These are phyloP conservation scores for Naganishia liquefaciens DNA, from an alignment of 1,284 basidiomycete species.

Conservation along the genomic window DNA sequence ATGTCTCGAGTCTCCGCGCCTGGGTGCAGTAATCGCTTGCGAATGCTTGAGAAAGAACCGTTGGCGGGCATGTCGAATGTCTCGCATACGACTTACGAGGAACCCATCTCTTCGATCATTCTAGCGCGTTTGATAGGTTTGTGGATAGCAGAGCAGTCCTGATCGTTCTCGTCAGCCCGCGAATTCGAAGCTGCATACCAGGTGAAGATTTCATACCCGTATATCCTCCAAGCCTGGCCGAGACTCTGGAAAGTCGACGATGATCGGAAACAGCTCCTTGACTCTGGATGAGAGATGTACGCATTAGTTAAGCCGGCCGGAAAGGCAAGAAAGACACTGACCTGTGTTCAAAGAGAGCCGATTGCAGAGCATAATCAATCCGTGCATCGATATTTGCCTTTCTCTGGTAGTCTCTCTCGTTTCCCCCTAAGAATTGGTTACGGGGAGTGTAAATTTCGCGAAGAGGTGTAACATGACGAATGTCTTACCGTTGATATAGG, in stretches of 20 bases:
- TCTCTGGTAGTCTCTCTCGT: constrained; percentile 55
- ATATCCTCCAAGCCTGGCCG: constrained; percentile 83
- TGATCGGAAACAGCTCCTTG: constrained; percentile 90
- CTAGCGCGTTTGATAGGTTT: constrained; percentile 45
- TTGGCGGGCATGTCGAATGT: constrained; percentile 1
- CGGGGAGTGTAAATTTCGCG: neutral
- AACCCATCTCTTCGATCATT: constrained; percentile 49
- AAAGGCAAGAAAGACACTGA: constrained; percentile 45
- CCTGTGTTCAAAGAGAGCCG: constrained; percentile 81
- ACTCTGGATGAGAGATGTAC: constrained; percentile 59
- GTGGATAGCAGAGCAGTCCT: constrained; percentile 45
- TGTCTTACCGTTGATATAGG: constrained; percentile 47
- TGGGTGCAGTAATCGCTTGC: constrained; percentile 86
- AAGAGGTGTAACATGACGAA: too few relatives aligned
- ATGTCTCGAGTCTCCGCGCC: constrained; percentile 94
- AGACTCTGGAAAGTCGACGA: constrained; percentile 89
- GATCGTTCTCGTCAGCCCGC: neutral
- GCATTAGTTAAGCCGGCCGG: neutral
- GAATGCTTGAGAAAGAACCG: constrained; percentile 60
- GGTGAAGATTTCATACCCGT: constrained; percentile 53
- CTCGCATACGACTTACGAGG: constrained; percentile 41
- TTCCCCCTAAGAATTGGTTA: constrained; percentile 31
- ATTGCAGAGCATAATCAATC: constrained; percentile 88
- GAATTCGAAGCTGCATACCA: too few relatives aligned
- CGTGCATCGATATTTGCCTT: constrained; percentile 77